phyloP scores from a whole-genome alignment of 768 basidiomycete species.

The Amanita pseudoporphyria region DNA sequence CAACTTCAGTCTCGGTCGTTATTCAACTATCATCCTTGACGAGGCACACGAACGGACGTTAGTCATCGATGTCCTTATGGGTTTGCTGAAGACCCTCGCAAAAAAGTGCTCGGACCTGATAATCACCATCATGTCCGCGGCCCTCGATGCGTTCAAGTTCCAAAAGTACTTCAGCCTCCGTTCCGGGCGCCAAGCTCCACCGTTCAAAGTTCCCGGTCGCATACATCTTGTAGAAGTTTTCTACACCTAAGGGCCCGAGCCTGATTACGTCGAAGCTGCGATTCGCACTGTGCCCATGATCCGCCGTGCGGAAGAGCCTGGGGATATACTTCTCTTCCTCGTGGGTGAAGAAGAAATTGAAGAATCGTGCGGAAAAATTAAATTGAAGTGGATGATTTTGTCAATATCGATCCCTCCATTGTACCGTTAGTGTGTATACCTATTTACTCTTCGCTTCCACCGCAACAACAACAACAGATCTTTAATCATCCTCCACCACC shows the following conservation, averaged over 20 bases:
- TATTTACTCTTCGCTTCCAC: slow-evolving; percentile 90
- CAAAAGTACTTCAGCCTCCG: too few relatives aligned
- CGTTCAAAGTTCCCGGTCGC: slow-evolving; percentile 85
- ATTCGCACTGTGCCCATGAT: slow-evolving; percentile 97
- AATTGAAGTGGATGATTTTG: slow-evolving; percentile 81
- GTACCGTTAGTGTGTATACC: slow-evolving; percentile 89
- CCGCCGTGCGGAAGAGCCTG: slow-evolving; percentile 88
- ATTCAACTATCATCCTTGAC: slow-evolving; percentile 97
- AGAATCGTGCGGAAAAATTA: slow-evolving; percentile 90
- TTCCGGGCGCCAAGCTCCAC: too few relatives aligned
- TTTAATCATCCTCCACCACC: slow-evolving; percentile 84
- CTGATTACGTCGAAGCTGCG: slow-evolving; percentile 95
- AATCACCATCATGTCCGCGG: too few relatives aligned
- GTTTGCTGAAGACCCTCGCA: too few relatives aligned
- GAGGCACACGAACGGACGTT: too few relatives aligned
- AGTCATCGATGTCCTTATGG: too few relatives aligned
- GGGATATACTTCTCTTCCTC: slow-evolving; percentile 90
- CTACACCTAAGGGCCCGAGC: slow-evolving; percentile 87
- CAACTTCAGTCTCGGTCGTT: slow-evolving; percentile 78
- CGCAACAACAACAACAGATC: slow-evolving; percentile 92
- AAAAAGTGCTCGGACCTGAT: too few relatives aligned
- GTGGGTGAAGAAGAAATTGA: slow-evolving; percentile 99
- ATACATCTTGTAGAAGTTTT: slow-evolving; percentile 96
- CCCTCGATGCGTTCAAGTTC: too few relatives aligned
- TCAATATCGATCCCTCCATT: slow-evolving; percentile 61